Percentiles rank a stretch among this genome's conserved stretches.
Evolutionary conservation across 805 yeast genomes (phyloP).

Genomic region (Spencermartinsiella europaea): DNA sequence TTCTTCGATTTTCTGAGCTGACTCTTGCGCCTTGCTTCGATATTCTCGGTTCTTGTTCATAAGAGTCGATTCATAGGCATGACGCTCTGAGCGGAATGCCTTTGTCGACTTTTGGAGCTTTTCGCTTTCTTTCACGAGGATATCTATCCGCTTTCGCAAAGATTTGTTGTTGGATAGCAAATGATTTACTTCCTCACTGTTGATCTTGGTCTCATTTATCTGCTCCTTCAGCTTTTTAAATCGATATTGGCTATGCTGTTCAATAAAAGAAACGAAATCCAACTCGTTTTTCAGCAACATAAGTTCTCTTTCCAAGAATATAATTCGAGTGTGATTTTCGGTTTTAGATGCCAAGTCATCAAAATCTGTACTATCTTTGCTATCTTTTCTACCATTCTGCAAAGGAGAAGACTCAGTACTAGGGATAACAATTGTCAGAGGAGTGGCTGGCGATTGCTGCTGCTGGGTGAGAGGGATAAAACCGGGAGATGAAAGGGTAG

Average conservation of each 20-base stretch:
- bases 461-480: conserved; percentile 4
- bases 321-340: conserved; percentile 7
- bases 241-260: conserved; percentile 40
- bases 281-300: conserved; percentile 54
- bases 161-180: conserved; percentile 27
- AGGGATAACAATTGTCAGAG: not conserved
- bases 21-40: conserved; percentile 21
- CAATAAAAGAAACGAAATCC: conserved; percentile 52
- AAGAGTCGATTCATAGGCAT: conserved; percentile 34
- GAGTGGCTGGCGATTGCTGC: conserved; percentile 4
- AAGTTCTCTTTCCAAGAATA: conserved; percentile 53
- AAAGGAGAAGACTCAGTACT: not conserved
- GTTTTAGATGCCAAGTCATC: not conserved
- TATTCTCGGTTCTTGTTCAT: conserved; percentile 31
- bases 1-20: conserved; percentile 22
- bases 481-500: conserved; percentile 15
- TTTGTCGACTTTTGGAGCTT: conserved; percentile 30
- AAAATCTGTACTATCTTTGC: not conserved
- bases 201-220: conserved; percentile 25
- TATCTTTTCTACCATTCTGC: not conserved
- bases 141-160: conserved; percentile 24
- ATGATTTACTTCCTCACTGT: conserved; percentile 29
- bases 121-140: conserved; percentile 28
- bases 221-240: conserved; percentile 33
- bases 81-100: conserved; percentile 31